phyloP scores from a whole-genome alignment of 345 rosid genomes.

The Hirschfeldia incana region DNA sequence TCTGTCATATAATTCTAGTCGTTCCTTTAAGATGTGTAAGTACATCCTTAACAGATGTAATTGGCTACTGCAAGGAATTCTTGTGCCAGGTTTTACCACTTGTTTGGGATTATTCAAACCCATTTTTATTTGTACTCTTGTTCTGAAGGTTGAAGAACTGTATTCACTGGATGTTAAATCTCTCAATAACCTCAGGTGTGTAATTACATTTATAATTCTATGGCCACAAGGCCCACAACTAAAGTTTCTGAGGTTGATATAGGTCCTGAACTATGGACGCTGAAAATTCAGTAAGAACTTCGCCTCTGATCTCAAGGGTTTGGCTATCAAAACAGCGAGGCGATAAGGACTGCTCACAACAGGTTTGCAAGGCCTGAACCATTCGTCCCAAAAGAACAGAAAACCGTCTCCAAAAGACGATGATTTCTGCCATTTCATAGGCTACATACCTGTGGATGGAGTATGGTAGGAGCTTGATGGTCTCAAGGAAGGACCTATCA shows the following conservation, averaged over 20 bases:
- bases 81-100: no score
- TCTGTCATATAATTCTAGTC: no score
- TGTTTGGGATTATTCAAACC: no score
- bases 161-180: no score
- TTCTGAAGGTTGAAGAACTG: no score
- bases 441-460: constrained; percentile 91
- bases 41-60: no score
- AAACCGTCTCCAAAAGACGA: constrained; percentile 81
- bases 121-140: no score
- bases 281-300: constrained; percentile 84
- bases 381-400: constrained; percentile 87
- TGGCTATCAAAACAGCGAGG: constrained; percentile 97
- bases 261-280: constrained; percentile 75
- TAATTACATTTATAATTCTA: no score
- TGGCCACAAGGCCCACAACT: no score
- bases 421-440: constrained; percentile 94
- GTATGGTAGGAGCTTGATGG: constrained; percentile 96
- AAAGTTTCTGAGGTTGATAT: constrained; percentile 57
- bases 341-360: constrained; percentile 88
- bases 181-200: no score
- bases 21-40: not conserved
- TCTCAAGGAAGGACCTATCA: constrained; percentile 90
- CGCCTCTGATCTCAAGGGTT: constrained; percentile 90
- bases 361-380: constrained; percentile 99
- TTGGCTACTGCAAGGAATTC: no score